Evolutionary conservation across 352 stramenopile species (phyloP).

Genomic region (Peronospora belbahrii): DNA sequence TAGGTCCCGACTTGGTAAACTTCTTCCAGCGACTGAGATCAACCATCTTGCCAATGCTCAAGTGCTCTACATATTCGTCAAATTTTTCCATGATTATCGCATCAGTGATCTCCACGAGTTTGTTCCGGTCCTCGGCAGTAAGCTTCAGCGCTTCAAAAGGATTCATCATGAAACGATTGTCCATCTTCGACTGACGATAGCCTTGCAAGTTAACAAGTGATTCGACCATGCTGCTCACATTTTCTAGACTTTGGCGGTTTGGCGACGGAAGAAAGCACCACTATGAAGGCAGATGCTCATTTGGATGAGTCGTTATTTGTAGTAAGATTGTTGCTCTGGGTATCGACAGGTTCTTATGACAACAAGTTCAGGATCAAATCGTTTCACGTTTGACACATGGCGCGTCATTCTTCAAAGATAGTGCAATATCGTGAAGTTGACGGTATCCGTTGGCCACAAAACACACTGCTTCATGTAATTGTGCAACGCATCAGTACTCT

Average conservation of each 20-base stretch:
- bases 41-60: conserved; percentile 7
- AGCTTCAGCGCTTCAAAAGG: conserved; percentile 5
- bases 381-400: too few relatives aligned
- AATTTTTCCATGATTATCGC: conserved; percentile 12
- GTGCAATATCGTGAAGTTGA: too few relatives aligned
- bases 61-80: conserved; percentile 16
- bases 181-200: background rate
- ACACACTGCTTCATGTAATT: too few relatives aligned
- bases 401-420: too few relatives aligned
- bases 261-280: background rate
- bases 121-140: background rate
- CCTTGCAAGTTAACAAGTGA: conserved; percentile 8
- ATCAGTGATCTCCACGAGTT: conserved; percentile 16
- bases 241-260: background rate
- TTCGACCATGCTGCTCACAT: background rate
- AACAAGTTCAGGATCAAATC: too few relatives aligned
- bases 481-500: too few relatives aligned
- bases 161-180: conserved; percentile 18
- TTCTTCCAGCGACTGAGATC: conserved; percentile 18
- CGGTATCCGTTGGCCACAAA: too few relatives aligned
- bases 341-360: too few relatives aligned
- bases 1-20: conserved; percentile 7
- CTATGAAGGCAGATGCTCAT: too few relatives aligned
- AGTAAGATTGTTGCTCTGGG: too few relatives aligned
- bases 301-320: too few relatives aligned